Evolutionary conservation across 148 eudicot genomes (phyloP).

Genomic region (Camellia japonica): DNA sequence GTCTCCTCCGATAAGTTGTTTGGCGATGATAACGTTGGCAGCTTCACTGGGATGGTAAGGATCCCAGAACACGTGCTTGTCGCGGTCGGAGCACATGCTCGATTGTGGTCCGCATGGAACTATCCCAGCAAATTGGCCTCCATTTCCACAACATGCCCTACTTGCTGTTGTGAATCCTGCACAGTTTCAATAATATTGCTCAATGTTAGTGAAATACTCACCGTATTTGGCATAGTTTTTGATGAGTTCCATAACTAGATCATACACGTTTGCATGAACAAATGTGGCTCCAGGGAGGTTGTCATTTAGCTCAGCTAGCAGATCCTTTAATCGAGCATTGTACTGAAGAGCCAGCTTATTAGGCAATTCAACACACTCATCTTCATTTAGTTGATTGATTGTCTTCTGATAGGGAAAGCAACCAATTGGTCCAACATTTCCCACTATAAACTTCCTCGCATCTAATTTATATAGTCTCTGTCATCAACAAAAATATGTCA

Average conservation of each 20-base stretch:
- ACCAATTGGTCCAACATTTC: constrained; percentile 90
- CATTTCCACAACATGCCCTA: constrained; percentile 89
- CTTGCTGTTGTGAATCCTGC: constrained; percentile 81
- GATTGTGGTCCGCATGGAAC: constrained; percentile 86
- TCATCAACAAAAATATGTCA: not conserved
- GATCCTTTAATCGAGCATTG: constrained; percentile 66
- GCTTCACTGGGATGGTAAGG: constrained; percentile 98
- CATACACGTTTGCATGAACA: constrained; percentile 81
- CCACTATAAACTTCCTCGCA: constrained; percentile 82
- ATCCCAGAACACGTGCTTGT: constrained; percentile 94
- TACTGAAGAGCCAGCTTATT: constrained; percentile 79
- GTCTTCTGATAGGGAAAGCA: constrained; percentile 96
- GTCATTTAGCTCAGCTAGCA: constrained; percentile 48
- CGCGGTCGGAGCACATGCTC: constrained; percentile 69
- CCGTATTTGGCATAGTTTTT: constrained; percentile 77
- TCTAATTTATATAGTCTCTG: constrained; percentile 85
- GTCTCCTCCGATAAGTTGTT: constrained; percentile 65
- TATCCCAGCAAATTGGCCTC: constrained; percentile 90
- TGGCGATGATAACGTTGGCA: constrained; percentile 71
- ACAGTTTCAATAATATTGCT: not conserved
- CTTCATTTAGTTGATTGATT: constrained; percentile 60
- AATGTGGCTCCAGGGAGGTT: constrained; percentile 75
- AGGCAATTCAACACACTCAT: constrained; percentile 76
- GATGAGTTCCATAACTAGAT: constrained; percentile 80
- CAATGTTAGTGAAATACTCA: constrained; percentile 7